Conservation (phyloP, 106 monocot species). For the Phalaenopsis equestris region DNA sequence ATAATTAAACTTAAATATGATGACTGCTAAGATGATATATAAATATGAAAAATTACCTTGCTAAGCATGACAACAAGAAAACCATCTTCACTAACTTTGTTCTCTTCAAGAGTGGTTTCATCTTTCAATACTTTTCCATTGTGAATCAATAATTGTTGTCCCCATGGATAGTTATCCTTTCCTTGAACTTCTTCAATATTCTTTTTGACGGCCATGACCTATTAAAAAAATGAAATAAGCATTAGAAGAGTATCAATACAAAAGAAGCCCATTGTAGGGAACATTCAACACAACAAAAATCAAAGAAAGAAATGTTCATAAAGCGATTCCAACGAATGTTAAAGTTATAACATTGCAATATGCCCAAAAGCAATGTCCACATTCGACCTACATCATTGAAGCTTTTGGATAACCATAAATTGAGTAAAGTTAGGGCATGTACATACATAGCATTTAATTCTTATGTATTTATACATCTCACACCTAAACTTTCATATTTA, state of each 20-base stretch:
- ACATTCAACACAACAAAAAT: background rate
- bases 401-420: background rate
- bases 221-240: background rate
- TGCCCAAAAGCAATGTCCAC: background rate
- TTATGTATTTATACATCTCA: no score
- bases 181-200: slow-evolving; percentile 93
- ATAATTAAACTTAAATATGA: background rate
- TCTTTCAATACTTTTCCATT: slow-evolving; percentile 97
- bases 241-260: background rate
- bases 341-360: background rate
- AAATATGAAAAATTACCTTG: slow-evolving; percentile 43
- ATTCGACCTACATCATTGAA: background rate
- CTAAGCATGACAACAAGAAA: slow-evolving; percentile 99
- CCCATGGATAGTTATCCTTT: slow-evolving; percentile 87
- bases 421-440: background rate
- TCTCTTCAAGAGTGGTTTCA: slow-evolving; percentile 90
- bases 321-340: background rate
- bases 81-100: slow-evolving; percentile 81
- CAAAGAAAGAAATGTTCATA: background rate
- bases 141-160: slow-evolving; percentile 85
- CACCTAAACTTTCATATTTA: no score
- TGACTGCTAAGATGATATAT: background rate
- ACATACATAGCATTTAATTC: no score
- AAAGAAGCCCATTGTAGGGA: background rate
- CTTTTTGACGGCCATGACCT: slow-evolving; percentile 97